Conservation (phyloP, 1,284 basidiomycete genomes). For the Rhizopogon parksii region DNA sequence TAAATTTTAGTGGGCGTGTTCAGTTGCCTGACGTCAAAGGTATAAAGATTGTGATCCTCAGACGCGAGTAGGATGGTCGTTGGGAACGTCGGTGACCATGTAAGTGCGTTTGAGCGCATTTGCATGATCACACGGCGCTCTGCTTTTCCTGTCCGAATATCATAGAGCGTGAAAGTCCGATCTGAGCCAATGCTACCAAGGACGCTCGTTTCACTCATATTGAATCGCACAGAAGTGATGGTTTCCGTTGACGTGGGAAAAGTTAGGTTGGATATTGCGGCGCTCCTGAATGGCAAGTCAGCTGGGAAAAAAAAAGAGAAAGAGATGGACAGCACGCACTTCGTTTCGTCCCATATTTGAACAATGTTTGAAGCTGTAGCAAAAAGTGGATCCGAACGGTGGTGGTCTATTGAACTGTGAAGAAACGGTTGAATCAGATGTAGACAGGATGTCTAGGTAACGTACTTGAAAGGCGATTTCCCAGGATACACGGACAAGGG, state of each 20-base stretch:
- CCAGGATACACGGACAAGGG: conserved; percentile 74
- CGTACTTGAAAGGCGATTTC: conserved; percentile 79
- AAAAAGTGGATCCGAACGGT: conserved; percentile 80
- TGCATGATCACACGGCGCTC: conserved; percentile 89
- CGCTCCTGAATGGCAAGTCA: conserved; percentile 38
- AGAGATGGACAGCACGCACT: conserved; percentile 38
- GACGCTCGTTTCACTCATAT: conserved; percentile 88
- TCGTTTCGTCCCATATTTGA: conserved; percentile 97
- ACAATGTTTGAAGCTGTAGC: conserved; percentile 92
- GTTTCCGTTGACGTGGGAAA: conserved; percentile 84
- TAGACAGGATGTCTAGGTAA: background rate
- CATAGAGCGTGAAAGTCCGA: conserved; percentile 92
- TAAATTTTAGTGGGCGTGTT: conserved; percentile 86
- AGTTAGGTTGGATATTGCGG: conserved; percentile 74
- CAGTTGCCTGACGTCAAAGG: conserved; percentile 91
- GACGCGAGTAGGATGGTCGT: conserved; percentile 89
- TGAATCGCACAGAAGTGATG: conserved; percentile 85
- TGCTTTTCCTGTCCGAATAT: conserved; percentile 93
- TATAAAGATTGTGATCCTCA: conserved; percentile 98
- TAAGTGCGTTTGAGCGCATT: conserved; percentile 82
- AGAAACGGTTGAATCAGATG: conserved; percentile 7
- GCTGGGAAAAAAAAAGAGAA: conserved; percentile 2
- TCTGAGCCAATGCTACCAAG: conserved; percentile 92
- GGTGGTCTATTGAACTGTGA: conserved; percentile 86
- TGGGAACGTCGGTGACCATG: conserved; percentile 96